Evolutionary conservation across 331 rosid species (phyloP).

Genomic region (Acacia pycnantha): DNA sequence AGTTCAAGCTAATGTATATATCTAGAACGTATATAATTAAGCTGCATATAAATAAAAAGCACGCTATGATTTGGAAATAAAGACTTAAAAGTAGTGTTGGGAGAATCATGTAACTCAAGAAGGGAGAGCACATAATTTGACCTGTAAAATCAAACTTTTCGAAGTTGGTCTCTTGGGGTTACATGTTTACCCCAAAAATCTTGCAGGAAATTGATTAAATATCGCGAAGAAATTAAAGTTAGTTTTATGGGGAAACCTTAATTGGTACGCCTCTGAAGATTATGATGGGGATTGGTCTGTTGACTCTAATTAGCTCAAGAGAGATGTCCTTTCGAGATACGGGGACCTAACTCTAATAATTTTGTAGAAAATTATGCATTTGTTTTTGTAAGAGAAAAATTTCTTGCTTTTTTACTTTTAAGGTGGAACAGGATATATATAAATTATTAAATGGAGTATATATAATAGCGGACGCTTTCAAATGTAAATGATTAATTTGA

Average conservation of each 20-base stretch:
- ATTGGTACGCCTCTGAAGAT: neutral
- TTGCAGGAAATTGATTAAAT: neutral
- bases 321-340: neutral
- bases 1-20: neutral
- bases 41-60: neutral
- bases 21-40: neutral
- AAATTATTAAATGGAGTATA: neutral
- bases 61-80: neutral
- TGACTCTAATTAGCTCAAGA: constrained; percentile 2
- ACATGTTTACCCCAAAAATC: neutral
- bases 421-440: constrained; percentile 1
- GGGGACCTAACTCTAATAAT: constrained; percentile 15
- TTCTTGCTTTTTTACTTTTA: neutral
- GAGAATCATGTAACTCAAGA: neutral
- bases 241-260: neutral
- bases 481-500: neutral
- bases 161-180: neutral
- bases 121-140: neutral
- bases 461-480: neutral
- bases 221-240: neutral
- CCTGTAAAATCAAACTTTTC: neutral
- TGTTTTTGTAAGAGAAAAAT: neutral
- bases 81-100: neutral
- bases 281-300: neutral
- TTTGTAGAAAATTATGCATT: constrained; percentile 5